phyloP scores from a whole-genome alignment of 2,329 filamentous ascomycete genomes.

The Aspergillus sp. region DNA sequence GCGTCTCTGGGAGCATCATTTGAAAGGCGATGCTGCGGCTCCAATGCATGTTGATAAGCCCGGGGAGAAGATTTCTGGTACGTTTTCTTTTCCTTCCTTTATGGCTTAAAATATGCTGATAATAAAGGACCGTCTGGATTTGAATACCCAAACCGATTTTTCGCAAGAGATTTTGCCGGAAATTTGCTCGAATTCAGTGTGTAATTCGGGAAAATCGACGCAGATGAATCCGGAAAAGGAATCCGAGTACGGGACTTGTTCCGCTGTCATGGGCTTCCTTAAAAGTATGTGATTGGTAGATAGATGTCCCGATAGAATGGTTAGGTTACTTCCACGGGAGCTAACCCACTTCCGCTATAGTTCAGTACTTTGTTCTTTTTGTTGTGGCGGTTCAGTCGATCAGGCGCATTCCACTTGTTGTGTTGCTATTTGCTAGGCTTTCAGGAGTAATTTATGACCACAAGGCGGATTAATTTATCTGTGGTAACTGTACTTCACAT shows the following conservation, averaged over 20 bases:
- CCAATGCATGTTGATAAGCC: constrained; percentile 52
- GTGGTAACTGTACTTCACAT: no score
- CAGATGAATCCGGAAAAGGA: background rate
- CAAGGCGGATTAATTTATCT: no score
- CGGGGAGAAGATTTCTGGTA: constrained; percentile 41
- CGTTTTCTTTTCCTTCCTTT: constrained; percentile 6
- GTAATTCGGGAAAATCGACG: constrained; percentile 13
- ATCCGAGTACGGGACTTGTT: background rate
- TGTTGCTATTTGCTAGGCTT: no score
- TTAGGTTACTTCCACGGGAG: background rate
- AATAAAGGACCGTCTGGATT: constrained; percentile 36
- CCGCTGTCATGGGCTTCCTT: background rate
- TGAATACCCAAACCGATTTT: constrained; percentile 57
- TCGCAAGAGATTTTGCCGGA: constrained; percentile 53
- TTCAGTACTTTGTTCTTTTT: background rate
- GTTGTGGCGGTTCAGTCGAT: no score
- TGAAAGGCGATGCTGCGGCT: constrained; percentile 43
- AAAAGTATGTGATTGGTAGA: background rate
- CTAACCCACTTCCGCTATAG: background rate
- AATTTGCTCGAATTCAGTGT: constrained; percentile 50
- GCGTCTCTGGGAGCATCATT: constrained; percentile 48
- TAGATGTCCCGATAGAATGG: background rate
- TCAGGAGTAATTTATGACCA: no score
- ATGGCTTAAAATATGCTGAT: constrained; percentile 29
- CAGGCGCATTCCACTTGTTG: no score